These are phyloP conservation scores for Cylindrotheca closterium DNA, from an alignment of 108 stramenopile species.

Conservation along the genomic window DNA sequence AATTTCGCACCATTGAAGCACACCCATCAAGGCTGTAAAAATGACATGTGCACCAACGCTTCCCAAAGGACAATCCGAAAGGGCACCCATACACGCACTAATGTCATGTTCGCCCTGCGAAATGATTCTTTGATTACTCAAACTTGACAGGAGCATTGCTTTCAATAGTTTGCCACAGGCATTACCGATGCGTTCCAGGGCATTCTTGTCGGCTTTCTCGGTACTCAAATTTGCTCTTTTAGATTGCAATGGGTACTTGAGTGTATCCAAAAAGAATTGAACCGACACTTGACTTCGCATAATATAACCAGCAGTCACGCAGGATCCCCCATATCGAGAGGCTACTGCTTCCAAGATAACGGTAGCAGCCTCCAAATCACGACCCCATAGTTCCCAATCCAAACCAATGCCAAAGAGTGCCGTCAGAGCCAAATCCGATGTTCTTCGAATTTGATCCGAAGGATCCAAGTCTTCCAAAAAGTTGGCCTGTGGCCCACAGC, in stretches of 20 bases:
- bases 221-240: background rate
- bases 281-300: constrained; percentile 79
- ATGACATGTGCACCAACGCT: constrained; percentile 67
- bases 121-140: constrained; percentile 52
- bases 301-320: constrained; percentile 46
- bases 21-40: constrained; percentile 57
- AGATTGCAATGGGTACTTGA: constrained; percentile 48
- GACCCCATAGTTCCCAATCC: constrained; percentile 80
- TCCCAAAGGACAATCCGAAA: constrained; percentile 77
- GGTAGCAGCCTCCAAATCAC: constrained; percentile 42
- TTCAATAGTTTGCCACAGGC: constrained; percentile 44
- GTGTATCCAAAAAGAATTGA: constrained; percentile 77
- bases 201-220: constrained; percentile 10
- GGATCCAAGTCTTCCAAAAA: constrained; percentile 37
- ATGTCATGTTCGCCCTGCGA: constrained; percentile 85
- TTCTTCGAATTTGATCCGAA: constrained; percentile 53
- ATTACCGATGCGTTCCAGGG: constrained; percentile 28
- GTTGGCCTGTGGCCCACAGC: constrained; percentile 51
- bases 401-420: constrained; percentile 77
- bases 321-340: constrained; percentile 47
- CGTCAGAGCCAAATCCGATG: constrained; percentile 75
- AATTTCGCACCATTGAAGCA: constrained; percentile 72
- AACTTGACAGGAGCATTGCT: constrained; percentile 68
- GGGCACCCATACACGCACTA: constrained; percentile 64
- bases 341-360: constrained; percentile 55